Evolutionary conservation across 139 green algal genomes (phyloP), one percentile per base, ranked within the genome.

Genomic region (Chlorella ohadii): DNA sequence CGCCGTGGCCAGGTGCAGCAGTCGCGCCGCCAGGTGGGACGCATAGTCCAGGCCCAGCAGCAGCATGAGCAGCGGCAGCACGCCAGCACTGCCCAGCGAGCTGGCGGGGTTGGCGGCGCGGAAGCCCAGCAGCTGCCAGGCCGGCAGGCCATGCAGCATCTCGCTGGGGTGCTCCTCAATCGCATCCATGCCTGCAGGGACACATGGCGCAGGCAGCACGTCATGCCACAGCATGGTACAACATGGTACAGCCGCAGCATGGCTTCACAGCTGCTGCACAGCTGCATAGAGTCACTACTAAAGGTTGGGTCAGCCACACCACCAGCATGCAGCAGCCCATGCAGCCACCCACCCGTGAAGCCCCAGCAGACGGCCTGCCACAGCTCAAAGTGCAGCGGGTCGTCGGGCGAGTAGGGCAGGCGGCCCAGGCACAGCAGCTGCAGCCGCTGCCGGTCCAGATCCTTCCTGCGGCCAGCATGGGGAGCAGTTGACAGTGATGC

Each of bases 71-170:
- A 70, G 79, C 0, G 36, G 33, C 33, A 84, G 67, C 66, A 84
- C 31, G 16, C 79, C 79, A 3, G 64, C 67, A 25, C 38, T 57
- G 2, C 22, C 59, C 33, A 85, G 57, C 28, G 79, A 72, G 15
- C 38, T 59, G 41, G 70, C 71, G 5, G 70, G 81, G 70, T 81
- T 85, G 56, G 79, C 47, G 23, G 44, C 68, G 67, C 64, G 70
- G 66, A 78, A 84, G 9, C 79, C 79, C 33, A 75, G 64, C 51
- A 59, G 22, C 79, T 78, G 28, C 79, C 79, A 84, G 47, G 66
- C 38, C 7, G 71, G 39, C 22, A 56, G 36, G 31, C 39, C 17
- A 39, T 44, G 23, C 71, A 67, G 6, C 38, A 80, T 76, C 28
- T 44, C 23, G 68, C 23, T 44, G 34, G 34, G 25, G 68, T 76